Conservation (phyloP, 208 protist species). For the Wallacemonas sp. region DNA sequence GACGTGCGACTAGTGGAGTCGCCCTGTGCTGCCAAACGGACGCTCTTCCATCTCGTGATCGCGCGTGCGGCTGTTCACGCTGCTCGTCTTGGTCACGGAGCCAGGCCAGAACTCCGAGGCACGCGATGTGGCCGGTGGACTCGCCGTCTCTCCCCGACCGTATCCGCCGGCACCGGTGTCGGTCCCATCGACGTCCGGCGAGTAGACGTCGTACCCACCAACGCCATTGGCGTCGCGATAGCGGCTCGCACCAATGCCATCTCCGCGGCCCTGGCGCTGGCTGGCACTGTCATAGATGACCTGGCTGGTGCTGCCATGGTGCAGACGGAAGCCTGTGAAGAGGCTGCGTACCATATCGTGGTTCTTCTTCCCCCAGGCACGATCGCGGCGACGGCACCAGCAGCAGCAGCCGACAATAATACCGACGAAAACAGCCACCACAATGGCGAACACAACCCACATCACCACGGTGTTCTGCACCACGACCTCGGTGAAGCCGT, state of each 20-base stretch:
- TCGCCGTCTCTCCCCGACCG: neutral
- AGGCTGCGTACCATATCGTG: conserved; percentile 15
- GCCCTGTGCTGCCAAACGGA: neutral
- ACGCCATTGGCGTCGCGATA: neutral
- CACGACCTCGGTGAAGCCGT: neutral
- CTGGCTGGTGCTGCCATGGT: neutral
- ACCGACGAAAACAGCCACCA: conserved; percentile 10
- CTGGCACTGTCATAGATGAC: neutral
- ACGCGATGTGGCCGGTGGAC: neutral
- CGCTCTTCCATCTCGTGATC: conserved; percentile 6
- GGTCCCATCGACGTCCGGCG: neutral
- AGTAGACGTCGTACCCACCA: conserved; percentile 7
- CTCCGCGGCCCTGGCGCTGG: neutral
- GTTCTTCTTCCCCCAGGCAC: conserved; percentile 3
- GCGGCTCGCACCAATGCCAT: neutral
- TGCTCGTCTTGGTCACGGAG: neutral
- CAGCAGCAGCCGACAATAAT: conserved; percentile 17
- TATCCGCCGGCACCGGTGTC: neutral
- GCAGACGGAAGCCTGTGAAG: conserved; percentile 6
- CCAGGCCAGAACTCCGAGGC: conserved; percentile 15
- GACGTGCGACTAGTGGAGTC: neutral
- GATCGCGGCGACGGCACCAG: conserved; percentile 8
- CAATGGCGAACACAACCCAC: conserved; percentile 18
- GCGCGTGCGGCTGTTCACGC: neutral
- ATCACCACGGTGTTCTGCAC: conserved; percentile 16